Evolutionary conservation across 1,284 basidiomycete genomes (phyloP).

Genomic region (Trichosporon sp.): DNA sequence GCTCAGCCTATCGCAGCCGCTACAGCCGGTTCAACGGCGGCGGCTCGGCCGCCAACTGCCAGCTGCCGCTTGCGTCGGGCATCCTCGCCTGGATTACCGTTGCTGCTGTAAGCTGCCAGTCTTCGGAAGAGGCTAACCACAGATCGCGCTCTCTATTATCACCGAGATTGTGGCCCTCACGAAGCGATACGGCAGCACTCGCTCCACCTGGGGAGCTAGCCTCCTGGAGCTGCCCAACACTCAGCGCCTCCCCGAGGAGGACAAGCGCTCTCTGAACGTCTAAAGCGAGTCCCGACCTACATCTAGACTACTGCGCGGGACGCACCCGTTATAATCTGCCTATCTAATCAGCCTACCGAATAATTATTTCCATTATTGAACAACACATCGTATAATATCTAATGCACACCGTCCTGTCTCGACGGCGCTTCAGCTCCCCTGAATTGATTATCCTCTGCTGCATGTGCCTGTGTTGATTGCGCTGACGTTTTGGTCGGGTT

Average conservation of each 20-base stretch:
- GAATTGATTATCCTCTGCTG: no score
- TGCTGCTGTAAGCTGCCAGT: neutral
- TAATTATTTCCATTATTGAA: neutral
- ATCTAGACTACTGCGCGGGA: neutral
- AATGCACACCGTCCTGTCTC: neutral
- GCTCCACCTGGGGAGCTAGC: neutral
- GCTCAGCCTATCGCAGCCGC: no score
- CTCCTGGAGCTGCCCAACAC: neutral
- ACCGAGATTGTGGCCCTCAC: neutral
- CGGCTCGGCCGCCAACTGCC: neutral
- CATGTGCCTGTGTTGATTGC: no score
- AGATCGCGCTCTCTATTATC: neutral
- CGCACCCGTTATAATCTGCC: no score
- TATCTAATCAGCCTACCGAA: neutral
- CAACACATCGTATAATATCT: neutral
- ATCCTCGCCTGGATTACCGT: neutral
- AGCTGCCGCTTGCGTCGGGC: neutral
- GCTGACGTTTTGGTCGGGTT: no score
- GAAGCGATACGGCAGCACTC: neutral
- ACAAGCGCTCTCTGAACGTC: neutral
- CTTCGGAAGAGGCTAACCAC: neutral
- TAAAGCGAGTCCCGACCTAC: no score
- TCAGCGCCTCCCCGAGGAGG: neutral
- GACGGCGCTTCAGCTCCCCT: no score
- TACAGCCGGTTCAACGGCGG: no score